phyloP scores from a whole-genome alignment of 2,329 filamentous ascomycete species.

The Chaetomium sp. region DNA sequence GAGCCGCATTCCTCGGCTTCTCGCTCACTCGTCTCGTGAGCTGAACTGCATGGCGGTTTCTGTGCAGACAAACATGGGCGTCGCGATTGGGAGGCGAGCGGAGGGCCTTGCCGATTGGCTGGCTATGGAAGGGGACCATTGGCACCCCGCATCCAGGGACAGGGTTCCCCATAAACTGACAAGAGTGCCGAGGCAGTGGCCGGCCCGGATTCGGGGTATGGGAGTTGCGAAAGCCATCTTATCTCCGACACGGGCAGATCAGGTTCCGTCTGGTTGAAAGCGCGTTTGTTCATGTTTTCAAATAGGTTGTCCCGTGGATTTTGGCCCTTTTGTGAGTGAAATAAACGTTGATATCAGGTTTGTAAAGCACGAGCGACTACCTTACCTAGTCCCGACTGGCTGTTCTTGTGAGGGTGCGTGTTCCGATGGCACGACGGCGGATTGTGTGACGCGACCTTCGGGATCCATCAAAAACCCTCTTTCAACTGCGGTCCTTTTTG shows the following conservation, averaged over 20 bases:
- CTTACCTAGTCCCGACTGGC: neutral
- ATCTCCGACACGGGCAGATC: neutral
- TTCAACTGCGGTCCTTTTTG: neutral
- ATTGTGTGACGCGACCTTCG: neutral
- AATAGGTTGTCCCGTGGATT: neutral
- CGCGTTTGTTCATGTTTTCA: neutral
- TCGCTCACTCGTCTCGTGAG: neutral
- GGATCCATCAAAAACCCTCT: neutral
- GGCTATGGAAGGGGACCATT: neutral
- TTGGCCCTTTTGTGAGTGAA: neutral
- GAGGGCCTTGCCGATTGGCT: conserved; percentile 18
- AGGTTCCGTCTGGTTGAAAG: neutral
- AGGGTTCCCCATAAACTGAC: conserved; percentile 21
- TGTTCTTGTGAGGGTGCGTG: neutral
- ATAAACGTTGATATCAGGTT: neutral
- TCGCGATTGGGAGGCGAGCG: neutral
- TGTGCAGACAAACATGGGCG: neutral
- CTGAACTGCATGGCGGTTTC: neutral
- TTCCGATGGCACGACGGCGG: neutral
- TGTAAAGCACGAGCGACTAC: neutral
- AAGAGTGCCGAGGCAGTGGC: conserved; percentile 24
- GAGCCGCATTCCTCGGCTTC: neutral
- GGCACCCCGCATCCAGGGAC: conserved; percentile 25
- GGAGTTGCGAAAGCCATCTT: neutral
- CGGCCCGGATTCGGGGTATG: neutral